Percentiles rank a stretch among this genome's conserved stretches.
These are phyloP conservation scores for Neonectria faginata DNA, from an alignment of 2,329 filamentous ascomycete genomes.

Conservation along the genomic window DNA sequence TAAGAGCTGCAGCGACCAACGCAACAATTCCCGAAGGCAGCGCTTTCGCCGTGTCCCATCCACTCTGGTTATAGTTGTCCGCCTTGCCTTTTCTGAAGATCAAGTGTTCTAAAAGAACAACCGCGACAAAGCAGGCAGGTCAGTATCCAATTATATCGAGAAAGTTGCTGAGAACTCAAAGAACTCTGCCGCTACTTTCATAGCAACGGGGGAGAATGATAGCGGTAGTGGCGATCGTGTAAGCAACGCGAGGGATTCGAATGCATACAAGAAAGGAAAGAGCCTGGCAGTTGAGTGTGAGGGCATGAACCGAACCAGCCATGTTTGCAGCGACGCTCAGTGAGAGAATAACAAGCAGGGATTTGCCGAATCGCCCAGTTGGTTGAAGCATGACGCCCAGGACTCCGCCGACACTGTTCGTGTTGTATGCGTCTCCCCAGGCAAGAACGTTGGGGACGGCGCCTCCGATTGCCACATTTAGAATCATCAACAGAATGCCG, in stretches of 20 bases:
- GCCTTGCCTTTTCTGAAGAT: background rate
- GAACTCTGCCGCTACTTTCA: background rate
- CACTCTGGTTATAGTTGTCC: background rate
- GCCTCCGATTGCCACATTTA: conserved; percentile 51
- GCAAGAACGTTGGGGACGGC: conserved; percentile 35
- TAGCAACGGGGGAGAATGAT: background rate
- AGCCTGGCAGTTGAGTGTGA: conserved; percentile 53
- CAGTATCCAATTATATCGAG: background rate
- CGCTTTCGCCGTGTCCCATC: background rate
- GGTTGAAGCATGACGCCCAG: conserved; percentile 40
- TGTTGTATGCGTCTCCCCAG: conserved; percentile 38
- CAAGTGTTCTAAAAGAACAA: background rate
- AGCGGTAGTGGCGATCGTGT: background rate
- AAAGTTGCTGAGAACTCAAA: background rate
- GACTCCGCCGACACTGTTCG: conserved; percentile 38
- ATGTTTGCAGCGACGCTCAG: conserved; percentile 50
- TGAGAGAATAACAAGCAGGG: conserved; percentile 49
- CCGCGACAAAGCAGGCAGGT: background rate
- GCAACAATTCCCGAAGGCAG: background rate
- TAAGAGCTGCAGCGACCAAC: background rate
- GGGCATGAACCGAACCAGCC: conserved; percentile 50
- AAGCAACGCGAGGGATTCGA: conserved; percentile 38
- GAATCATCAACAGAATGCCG: conserved; percentile 47
- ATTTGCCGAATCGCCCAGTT: conserved; percentile 38
- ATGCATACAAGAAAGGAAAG: conserved; percentile 49